Conservation (phyloP, 192 early-diverging fungal species). For the Backusella macrospora region DNA sequence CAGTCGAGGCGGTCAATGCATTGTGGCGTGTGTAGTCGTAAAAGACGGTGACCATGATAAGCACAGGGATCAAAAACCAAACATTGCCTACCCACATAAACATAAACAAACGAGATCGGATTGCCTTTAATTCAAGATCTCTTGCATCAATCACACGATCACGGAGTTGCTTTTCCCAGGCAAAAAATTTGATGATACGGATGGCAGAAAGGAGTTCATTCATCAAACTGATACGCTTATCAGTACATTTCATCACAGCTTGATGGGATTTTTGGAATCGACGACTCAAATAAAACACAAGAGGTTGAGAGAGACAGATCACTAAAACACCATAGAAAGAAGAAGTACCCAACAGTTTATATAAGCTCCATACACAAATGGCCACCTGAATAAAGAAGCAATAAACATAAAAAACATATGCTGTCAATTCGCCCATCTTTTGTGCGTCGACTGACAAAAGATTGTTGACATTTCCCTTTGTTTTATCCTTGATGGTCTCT, state of each 20-base stretch:
- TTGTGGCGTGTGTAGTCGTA: slow-evolving; percentile 62
- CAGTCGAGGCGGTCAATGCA: slow-evolving; percentile 61
- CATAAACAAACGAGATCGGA: slow-evolving; percentile 52
- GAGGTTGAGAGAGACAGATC: slow-evolving; percentile 65
- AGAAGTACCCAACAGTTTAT: slow-evolving; percentile 76
- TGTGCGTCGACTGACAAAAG: slow-evolving; percentile 65
- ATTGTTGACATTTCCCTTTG: slow-evolving; percentile 61
- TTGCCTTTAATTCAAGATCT: slow-evolving; percentile 58
- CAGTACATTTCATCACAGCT: slow-evolving; percentile 58
- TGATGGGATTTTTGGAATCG: slow-evolving; percentile 52
- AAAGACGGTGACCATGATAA: slow-evolving; percentile 65
- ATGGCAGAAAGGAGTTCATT: slow-evolving; percentile 90
- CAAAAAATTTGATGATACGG: slow-evolving; percentile 91
- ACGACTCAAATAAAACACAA: slow-evolving; percentile 52
- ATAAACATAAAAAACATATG: slow-evolving; percentile 64
- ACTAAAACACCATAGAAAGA: slow-evolving; percentile 75
- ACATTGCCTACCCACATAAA: slow-evolving; percentile 61
- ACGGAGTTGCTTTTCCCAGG: slow-evolving; percentile 78
- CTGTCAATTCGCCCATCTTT: slow-evolving; percentile 50
- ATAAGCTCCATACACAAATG: slow-evolving; percentile 69
- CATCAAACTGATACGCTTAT: slow-evolving; percentile 79
- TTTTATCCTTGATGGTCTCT: slow-evolving; percentile 28
- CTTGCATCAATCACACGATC: slow-evolving; percentile 65
- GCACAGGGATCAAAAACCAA: slow-evolving; percentile 59
- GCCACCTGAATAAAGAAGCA: slow-evolving; percentile 67